Evolutionary conservation across 73 alveolate species (phyloP), one percentile per base, ranked within the genome.

Genomic region (Halteria grandinella): DNA sequence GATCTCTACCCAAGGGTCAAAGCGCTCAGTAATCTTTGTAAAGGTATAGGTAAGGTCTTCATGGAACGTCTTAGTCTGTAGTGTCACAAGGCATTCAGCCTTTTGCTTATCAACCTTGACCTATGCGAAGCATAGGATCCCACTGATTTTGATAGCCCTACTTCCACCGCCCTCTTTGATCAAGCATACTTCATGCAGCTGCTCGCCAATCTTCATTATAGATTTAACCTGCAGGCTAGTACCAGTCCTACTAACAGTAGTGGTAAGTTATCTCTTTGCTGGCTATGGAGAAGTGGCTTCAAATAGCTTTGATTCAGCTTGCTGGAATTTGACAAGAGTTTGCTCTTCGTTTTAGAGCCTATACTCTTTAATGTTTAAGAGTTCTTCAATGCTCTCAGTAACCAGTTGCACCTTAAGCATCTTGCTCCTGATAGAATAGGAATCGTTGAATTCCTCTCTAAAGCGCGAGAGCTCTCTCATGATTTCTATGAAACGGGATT

Each of bases 391-490:
- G 28, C 53, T 32, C 18, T 66, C 8, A 20, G 80, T 44, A 41
- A 66, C 80, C 32, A 45, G 69, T 24, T 66, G n/a, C 11, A 57
- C 45, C 69, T 66, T 66, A 3, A 11, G 29, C 7, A 66, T 20
- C 47, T 66, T 66, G 29, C 80, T 66, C 18, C 80, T 8, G 1
- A 66, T 41, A 3, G 80, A 66, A 32, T 66, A 66, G 8, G 12
- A 37, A 28, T 66, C 80, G 47, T 66, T 47, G 58, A 66, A 66
- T 45, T 66, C 80, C 7, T 66, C 53, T 44, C 69, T 47, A 25
- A 66, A 66, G 24, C 80, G 15, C 11, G 80, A 66, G 7, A 66
- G 80, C 69, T 66, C 80, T 47, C 80, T 43, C 80, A 66, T 66
- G 21, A 66, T 66, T 24, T 66, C 80, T 5, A 66, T 66, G 43